Evolutionary conservation across 257 asterid species (phyloP), one percentile per base, ranked within the genome.

Genomic region (Solanum medicagineum): DNA sequence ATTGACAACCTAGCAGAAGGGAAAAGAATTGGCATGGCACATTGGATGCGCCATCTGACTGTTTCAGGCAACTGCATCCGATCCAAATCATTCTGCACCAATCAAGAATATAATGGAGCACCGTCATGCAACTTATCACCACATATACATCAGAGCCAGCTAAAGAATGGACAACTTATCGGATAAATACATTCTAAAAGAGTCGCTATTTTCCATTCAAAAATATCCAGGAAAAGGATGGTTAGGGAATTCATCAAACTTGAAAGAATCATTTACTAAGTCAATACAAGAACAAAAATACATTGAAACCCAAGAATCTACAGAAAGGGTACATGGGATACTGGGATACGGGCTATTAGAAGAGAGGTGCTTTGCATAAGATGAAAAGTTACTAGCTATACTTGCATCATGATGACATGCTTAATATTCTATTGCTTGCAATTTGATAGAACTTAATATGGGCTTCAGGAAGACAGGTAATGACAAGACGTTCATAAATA

Each of bases 1-100:
- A 93, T 65, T 62, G 91, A 85, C 69, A 90, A 83, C 63, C 94
- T 93, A n/a, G 81, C 85, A 24, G 94, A 86, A 17, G 97, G 94
- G 63, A 84, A 81, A 32, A 94, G 92, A 86, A 92, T 83, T 6
- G 99, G 98, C 95, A 96, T 91, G 63, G 98, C 97, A 20, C 94
- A 93, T 91, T 96, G 99, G 74, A 96, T 93, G 53, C 98, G 98
- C 93, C 94, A 90, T 83, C 99, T 91, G 62, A 96, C 86, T 51
- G 90, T 80, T 77, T 95, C 97, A 0, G 99, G 98, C 89, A 96
- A 84, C 88, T 91, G 97, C 98, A 96, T 94, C 81, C 90, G 93
- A 79, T 96, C 94, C 91, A 96, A 90, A 40, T 95, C 99, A 81
- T 90, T 93, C 99, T 96, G 97, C 94, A 88, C 80, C 54, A 66